Evolutionary conservation across 2,329 filamentous ascomycete genomes (phyloP), one percentile per base, ranked within the genome.

Genomic region (Fusarium buharicum): DNA sequence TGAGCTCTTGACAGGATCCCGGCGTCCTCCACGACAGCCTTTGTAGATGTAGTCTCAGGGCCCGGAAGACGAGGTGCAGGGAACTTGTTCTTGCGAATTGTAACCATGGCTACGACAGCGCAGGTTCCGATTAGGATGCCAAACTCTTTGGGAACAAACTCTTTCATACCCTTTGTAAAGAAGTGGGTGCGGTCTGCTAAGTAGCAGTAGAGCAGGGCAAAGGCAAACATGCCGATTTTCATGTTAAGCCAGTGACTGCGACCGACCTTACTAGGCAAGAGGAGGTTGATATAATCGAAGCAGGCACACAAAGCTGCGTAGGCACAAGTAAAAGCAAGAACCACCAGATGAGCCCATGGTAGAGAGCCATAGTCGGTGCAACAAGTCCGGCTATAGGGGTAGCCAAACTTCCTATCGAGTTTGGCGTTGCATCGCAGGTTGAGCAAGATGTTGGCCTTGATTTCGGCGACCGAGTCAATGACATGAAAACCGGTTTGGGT

Each of bases 361-460:
- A 45, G 59, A 7, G 45, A 40, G 8, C 71, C 67, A 55, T 85
- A 85, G 31, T 76, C 77, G 41, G 74, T 80, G 64, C 84, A 87
- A 66, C 84, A 87, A 4, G 82, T 84, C 55, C 78, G 75, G 47
- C 79, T 74, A 66, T 79, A 81, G 1, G 79, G 78, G 50, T 79
- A 80, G n/a, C 73, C 74, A 1, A 54, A 34, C 24, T 58, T 37
- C 8, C 46, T 71, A 62, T 57, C 71, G 57, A 58, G 75, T 64
- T 62, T 78, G 55, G 71, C 79, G 71, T 63, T 87, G 70, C 85
- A 87, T 44, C 82, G 79, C 16, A 80, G 70, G 59, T 84, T 85
- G 37, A 88, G 76, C 1, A 86, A 64, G 11, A 86, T 72, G 70
- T 49, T 74, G 43, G 68, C 78, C 69, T 69, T 76, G 69, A 59